Evolutionary conservation across 2,329 filamentous ascomycete species (phyloP), one percentile per base, ranked within the genome.

Genomic region (Dothistroma pini): DNA sequence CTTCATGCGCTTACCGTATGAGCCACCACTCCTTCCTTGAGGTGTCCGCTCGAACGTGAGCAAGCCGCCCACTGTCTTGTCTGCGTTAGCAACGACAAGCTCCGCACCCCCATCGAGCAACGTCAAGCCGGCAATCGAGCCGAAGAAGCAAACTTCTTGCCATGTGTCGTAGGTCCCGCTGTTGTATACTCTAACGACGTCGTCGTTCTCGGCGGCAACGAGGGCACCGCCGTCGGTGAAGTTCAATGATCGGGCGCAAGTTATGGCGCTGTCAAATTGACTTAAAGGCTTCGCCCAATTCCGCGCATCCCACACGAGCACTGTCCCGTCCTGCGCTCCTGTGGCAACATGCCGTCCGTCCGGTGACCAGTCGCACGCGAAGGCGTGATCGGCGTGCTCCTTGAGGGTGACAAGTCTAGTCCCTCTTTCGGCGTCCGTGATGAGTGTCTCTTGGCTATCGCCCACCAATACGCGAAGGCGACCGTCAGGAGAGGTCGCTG

Each of bases 361-460:
- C 57, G 89, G 86, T 19, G 89, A 87, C 90, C 90, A 93, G 66
- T 88, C 89, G 69, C 88, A 91, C 1, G 89, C 86, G 69, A 93
- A 93, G 1, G 86, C 88, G 66, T 83, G 89, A 70, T 92, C 89
- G 14, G 79, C 79, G 1, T 87, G 86, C 4, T 78, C 74, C 2
- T 56, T 56, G 1, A 93, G 81, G 29, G 77, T 75, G 66, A 87
- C 64, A 83, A 80, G 58, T 78, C 79, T 61, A 81, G 76, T 76
- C 14, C 88, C 86, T 31, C 59, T 54, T 58, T 90, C 88, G 11
- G 89, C 86, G 63, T 90, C 84, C 14, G 85, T 83, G 69, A 93
- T 89, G 54, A 88, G 77, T 0, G 88, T 85, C 44, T 88, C 81
- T 59, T 80, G 77, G 61, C 81, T 79, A 69, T 93, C 90, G 52